phyloP scores from a whole-genome alignment of 176 grass and related monocot genomes.

The Rhynchospora tenuis region DNA sequence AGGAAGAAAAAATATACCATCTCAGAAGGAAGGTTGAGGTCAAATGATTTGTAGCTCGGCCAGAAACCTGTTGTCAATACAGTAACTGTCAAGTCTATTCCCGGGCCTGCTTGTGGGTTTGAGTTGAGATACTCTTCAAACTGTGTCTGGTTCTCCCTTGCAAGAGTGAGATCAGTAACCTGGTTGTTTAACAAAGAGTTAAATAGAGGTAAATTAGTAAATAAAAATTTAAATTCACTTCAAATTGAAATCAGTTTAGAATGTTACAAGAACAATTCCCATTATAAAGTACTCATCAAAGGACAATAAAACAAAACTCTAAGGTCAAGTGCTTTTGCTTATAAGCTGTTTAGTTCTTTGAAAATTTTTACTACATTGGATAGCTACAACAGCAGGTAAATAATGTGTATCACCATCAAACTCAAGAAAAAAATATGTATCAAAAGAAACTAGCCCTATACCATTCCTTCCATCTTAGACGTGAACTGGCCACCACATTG shows the following conservation, averaged over 20 bases:
- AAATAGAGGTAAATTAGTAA: not conserved
- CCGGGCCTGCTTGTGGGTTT: constrained; percentile 49
- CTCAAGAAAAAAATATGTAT: not conserved
- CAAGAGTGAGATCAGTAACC: constrained; percentile 74
- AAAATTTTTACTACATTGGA: too few relatives aligned
- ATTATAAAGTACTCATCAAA: not conserved
- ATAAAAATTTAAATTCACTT: constrained; percentile 1
- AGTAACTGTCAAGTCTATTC: constrained; percentile 82
- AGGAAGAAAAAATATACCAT: constrained; percentile 51
- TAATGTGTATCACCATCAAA: not conserved
- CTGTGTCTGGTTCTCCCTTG: constrained; percentile 76
- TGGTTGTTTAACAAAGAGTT: constrained; percentile 1
- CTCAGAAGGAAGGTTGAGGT: constrained; percentile 95
- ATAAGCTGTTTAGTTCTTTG: not conserved
- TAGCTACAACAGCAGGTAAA: not conserved
- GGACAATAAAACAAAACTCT: not conserved
- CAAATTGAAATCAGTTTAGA: not conserved
- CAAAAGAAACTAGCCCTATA: not conserved
- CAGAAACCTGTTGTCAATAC: constrained; percentile 97
- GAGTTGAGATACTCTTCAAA: constrained; percentile 70
- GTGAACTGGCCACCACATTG: constrained; percentile 96
- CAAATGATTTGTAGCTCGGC: constrained; percentile 96
- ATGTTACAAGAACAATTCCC: not conserved
- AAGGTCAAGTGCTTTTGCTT: not conserved
- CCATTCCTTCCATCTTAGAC: constrained; percentile 99